Evolutionary conservation across 2,329 filamentous ascomycete genomes (phyloP), one percentile per base, ranked within the genome.

Genomic region (Aspergillus novofumigatus): DNA sequence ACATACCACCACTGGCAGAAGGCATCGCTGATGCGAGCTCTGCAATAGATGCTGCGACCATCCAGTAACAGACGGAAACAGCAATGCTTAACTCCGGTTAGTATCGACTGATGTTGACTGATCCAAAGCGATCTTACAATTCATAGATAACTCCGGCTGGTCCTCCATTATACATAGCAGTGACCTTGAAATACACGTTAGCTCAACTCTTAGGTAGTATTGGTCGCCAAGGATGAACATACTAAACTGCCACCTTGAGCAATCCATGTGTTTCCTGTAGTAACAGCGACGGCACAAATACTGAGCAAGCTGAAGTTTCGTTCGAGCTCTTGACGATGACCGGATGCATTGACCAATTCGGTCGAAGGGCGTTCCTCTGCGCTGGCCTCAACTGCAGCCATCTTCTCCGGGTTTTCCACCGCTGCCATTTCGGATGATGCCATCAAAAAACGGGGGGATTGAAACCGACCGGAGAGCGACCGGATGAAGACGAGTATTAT

Each of bases 201-300:
- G 45, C 25, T 47, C 20, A 21, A 17, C 11, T 4, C 5, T 38
- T 38, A 38, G 29, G 28, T 11, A 29, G 25, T 5, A 47, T 14
- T 14, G 20, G 23, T 23, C 25, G 3, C 44, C 4, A 2, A 25
- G 21, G 21, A 2, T 11, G 23, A 79, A 49, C 85, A 75, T 4
- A 80, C 80, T 42, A 87, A 78, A 53, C 83, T 85, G 11, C 85
- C 85, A 54, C 84, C 85, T 57, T 87, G 73, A 5, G 84, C 83
- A 54, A 85, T 80, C 85, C 85, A 88, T 20, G 85, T 84, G 64
- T 86, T 87, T 69, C 86, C 85, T 25, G 86, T 82, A 1, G 83
- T 86, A 52, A 87, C 71, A 0, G 83, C 84, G 49, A 84, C 77
- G 25, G 83, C 84, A 52, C 83, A 83, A 45, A 87, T 80, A 52